These are phyloP conservation scores for Aspergillus nomiae DNA, from an alignment of 2,329 filamentous ascomycete species.

Conservation along the genomic window DNA sequence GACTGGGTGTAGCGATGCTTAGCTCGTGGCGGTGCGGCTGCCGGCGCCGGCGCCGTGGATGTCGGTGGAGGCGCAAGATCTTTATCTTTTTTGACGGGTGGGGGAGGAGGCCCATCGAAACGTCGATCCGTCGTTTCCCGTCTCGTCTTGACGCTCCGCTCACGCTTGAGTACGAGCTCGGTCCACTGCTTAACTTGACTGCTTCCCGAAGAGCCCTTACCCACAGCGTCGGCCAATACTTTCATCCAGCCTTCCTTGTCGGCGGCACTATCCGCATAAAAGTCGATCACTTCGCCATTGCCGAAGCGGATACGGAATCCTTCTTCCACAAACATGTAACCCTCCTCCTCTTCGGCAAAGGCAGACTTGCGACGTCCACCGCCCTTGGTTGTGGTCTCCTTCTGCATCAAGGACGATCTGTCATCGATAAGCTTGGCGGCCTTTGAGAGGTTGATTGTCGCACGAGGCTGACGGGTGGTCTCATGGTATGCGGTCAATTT, in stretches of 20 bases:
- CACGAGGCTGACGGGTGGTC: constrained; percentile 88
- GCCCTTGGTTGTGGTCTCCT: constrained; percentile 74
- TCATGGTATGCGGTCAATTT: constrained; percentile 97
- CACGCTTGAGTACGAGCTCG: constrained; percentile 58
- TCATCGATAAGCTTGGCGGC: constrained; percentile 93
- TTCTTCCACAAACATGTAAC: constrained; percentile 99
- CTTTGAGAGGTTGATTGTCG: constrained; percentile 94
- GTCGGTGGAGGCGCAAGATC: constrained; percentile 24
- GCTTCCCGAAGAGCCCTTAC: constrained; percentile 52
- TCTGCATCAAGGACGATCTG: constrained; percentile 77
- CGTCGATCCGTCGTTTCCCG: constrained; percentile 31
- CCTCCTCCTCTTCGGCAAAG: constrained; percentile 97
- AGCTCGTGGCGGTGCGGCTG: constrained; percentile 28
- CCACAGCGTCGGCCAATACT: constrained; percentile 72
- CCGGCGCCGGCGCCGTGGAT: constrained; percentile 31
- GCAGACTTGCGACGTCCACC: constrained; percentile 87
- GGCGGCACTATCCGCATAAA: constrained; percentile 85
- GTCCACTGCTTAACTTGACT: constrained; percentile 61
- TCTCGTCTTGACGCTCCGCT: constrained; percentile 40
- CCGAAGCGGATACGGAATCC: constrained; percentile 98
- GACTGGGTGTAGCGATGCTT: constrained; percentile 45
- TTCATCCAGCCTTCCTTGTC: constrained; percentile 97
- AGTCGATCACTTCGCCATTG: constrained; percentile 97
- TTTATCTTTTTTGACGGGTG: constrained; percentile 30
- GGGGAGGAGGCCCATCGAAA: constrained; percentile 22